Conservation (phyloP, 139 green algal genomes). For the Picocystis salinarum region DNA sequence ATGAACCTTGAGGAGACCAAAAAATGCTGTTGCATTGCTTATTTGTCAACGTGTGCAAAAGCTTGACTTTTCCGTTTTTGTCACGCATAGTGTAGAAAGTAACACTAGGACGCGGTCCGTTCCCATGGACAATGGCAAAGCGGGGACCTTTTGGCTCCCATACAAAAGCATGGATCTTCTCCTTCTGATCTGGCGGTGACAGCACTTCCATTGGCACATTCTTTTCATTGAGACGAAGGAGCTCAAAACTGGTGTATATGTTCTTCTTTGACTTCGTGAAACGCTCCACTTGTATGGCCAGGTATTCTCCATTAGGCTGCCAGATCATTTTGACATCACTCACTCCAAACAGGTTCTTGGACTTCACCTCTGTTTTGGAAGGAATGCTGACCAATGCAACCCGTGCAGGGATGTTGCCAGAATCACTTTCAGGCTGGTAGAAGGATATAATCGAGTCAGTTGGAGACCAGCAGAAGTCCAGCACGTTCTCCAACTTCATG, state of each 20-base stretch:
- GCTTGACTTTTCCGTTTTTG: slow-evolving; percentile 23
- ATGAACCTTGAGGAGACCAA: slow-evolving; percentile 51
- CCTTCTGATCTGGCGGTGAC: slow-evolving; percentile 48
- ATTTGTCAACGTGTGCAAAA: slow-evolving; percentile 35
- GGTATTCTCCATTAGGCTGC: slow-evolving; percentile 88
- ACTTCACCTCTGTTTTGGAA: slow-evolving; percentile 54
- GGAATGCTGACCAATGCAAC: slow-evolving; percentile 32
- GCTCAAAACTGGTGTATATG: slow-evolving; percentile 83
- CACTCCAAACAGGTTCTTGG: slow-evolving; percentile 97
- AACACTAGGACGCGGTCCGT: slow-evolving; percentile 52
- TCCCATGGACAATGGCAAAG: slow-evolving; percentile 81
- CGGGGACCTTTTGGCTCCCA: slow-evolving; percentile 85
- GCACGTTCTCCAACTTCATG: slow-evolving; percentile 67
- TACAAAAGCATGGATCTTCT: slow-evolving; percentile 61
- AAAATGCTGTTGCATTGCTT: slow-evolving; percentile 59
- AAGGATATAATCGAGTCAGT: slow-evolving; percentile 57
- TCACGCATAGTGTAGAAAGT: slow-evolving; percentile 87
- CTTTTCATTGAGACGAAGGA: slow-evolving; percentile 57
- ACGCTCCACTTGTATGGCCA: slow-evolving; percentile 85
- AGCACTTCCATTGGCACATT: slow-evolving; percentile 31
- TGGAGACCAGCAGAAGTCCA: slow-evolving; percentile 83
- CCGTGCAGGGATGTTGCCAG: slow-evolving; percentile 41
- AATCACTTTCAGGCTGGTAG: slow-evolving; percentile 60
- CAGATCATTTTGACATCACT: slow-evolving; percentile 81
- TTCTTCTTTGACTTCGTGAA: slow-evolving; percentile 96